phyloP scores from a whole-genome alignment of 2,329 filamentous ascomycete species.

The Paecilomyces variotii region DNA sequence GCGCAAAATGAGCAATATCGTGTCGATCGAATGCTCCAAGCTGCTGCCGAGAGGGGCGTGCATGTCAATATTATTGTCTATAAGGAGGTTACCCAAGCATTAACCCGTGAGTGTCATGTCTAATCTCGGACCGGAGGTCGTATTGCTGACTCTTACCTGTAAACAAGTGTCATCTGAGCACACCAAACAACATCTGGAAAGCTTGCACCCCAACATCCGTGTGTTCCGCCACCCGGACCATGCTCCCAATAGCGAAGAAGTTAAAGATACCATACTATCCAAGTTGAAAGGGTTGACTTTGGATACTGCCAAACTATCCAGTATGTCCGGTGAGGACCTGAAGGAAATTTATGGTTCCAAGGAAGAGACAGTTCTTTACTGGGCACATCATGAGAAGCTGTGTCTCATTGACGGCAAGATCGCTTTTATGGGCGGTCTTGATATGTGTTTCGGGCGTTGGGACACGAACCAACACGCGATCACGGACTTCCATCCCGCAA shows the following conservation, averaged over 20 bases:
- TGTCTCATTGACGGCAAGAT: conserved; percentile 69
- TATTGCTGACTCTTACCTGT: conserved; percentile 7
- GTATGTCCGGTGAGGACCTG: conserved; percentile 63
- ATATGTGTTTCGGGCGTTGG: conserved; percentile 82
- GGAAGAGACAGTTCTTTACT: conserved; percentile 76
- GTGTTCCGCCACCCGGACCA: conserved; percentile 92
- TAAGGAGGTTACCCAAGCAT: conserved; percentile 76
- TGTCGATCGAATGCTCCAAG: conserved; percentile 72
- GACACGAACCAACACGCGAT: conserved; percentile 83
- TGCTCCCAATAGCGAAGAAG: conserved; percentile 60
- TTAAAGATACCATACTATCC: conserved; percentile 51
- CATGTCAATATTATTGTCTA: conserved; percentile 82
- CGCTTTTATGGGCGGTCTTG: conserved; percentile 86
- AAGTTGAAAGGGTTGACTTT: conserved; percentile 50
- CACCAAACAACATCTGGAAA: conserved; percentile 71
- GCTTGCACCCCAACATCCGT: conserved; percentile 71
- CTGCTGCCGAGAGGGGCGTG: conserved; percentile 76
- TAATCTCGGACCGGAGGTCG: neutral
- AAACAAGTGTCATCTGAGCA: conserved; percentile 56
- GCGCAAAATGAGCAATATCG: conserved; percentile 75
- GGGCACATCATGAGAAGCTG: conserved; percentile 91
- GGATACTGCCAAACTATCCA: conserved; percentile 48
- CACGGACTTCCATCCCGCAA: conserved; percentile 70
- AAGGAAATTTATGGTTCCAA: conserved; percentile 74
- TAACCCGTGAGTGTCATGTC: conserved; percentile 58